Evolutionary conservation across 2,329 filamentous ascomycete genomes (phyloP), one percentile per base, ranked within the genome.

Genomic region (Nannizziopsis arthrosporioides): DNA sequence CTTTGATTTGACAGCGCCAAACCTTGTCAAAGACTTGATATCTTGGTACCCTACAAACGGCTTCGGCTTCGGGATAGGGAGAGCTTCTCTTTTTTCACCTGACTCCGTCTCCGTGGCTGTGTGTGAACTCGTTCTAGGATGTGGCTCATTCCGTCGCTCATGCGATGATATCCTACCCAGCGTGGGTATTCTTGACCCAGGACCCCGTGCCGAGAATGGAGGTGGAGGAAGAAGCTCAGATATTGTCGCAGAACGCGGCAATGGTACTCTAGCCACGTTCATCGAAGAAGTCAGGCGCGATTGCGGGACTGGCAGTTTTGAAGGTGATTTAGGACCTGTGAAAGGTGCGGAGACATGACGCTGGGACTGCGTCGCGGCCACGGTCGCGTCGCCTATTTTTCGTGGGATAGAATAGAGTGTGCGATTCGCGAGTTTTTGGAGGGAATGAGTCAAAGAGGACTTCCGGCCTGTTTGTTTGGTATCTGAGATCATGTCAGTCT

Each of bases 371-470:
- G 45, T 17, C 18, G 14, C 38, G 4, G 31, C 35, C 17, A 17
- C 37, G 38, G 34, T n/a, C 6, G 17, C 34, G 6, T 34, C 34
- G 11, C 43, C 44, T 47, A 44, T 22, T 9, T 49, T 48, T 45
- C 52, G 50, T 17, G 48, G 39, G 36, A 54, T 42, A 10, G 48
- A 48, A 44, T 49, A 51, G 41, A 57, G 50, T n/a, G 54, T 47
- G 27, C 49, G 51, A 38, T 38, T 57, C 30, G 50, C 54, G 31
- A 61, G 46, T 2, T 44, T 44, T 14, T 60, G 54, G 11, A 61
- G 42, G 19, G 56, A 54, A 30, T 18, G 41, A 27, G 48, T 35
- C 5, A 59, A 14, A 1, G 55, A 57, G 12, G 53, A 44, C 18
- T 49, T 56, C 32, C 49, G 53, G 19, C 40, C 41, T 11, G 45